Evolutionary conservation across 768 basidiomycete genomes (phyloP).

Genomic region (Porpolomopsis calyptriformis): DNA sequence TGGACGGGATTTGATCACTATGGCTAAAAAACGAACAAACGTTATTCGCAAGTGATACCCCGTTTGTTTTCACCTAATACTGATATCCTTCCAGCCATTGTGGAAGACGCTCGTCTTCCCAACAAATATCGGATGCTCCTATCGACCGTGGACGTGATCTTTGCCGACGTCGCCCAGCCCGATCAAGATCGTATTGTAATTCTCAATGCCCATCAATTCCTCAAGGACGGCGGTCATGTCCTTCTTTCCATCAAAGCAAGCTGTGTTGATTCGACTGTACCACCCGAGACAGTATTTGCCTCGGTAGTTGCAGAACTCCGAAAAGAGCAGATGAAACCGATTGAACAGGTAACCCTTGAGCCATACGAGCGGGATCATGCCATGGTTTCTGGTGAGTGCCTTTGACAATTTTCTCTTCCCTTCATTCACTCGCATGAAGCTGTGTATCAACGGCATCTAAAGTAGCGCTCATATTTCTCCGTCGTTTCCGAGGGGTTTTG

Average conservation of each 20-base stretch:
- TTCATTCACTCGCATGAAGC: slow-evolving; percentile 9
- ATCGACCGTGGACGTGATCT: slow-evolving; percentile 92
- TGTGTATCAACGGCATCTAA: slow-evolving; percentile 20
- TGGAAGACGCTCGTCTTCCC: slow-evolving; percentile 94
- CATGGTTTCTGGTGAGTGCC: slow-evolving; percentile 62
- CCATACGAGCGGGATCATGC: slow-evolving; percentile 87
- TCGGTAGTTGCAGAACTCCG: slow-evolving; percentile 75
- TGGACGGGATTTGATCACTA: slow-evolving; percentile 94
- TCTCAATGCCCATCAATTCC: slow-evolving; percentile 89
- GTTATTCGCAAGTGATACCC: slow-evolving; percentile 71
- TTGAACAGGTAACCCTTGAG: slow-evolving; percentile 93
- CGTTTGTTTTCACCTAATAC: slow-evolving; percentile 1
- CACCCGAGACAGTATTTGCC: slow-evolving; percentile 84
- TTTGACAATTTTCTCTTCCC: background rate
- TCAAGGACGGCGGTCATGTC: slow-evolving; percentile 85
- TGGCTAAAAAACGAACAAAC: slow-evolving; percentile 99
- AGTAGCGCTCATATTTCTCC: slow-evolving; percentile 13
- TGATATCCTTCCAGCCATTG: slow-evolving; percentile 51
- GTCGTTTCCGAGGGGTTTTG: too few species aligned
- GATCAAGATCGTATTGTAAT: slow-evolving; percentile 97
- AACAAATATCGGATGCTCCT: slow-evolving; percentile 97
- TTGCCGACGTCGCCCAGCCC: slow-evolving; percentile 96
- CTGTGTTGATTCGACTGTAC: slow-evolving; percentile 94
- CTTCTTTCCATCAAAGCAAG: slow-evolving; percentile 99
- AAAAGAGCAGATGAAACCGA: slow-evolving; percentile 75